Base-by-base conservation (phyloP, 148 eudicot species). In the Euryodendron excelsum region DNA sequence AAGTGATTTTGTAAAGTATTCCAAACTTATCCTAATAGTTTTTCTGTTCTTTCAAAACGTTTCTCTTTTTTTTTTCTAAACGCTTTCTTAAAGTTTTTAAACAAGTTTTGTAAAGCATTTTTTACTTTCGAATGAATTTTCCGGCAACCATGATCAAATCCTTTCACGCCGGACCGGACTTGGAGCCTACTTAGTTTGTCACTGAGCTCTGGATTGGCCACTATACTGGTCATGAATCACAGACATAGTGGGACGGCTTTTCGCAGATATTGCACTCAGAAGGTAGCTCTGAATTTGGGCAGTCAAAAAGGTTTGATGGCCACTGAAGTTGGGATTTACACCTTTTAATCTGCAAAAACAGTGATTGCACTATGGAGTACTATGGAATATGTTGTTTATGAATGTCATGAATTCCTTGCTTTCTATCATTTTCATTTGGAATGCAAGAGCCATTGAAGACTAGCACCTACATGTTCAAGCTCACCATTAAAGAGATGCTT, bases 251-350 rank as follows among this genome's bases (percentile, higher is more conserved):
- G n/a, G n/a, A 30, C 17, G 23, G 21, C 37, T 44, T 44, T 27
- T 64, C n/a, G n/a, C n/a, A n/a, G 30, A 34, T 39, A 14, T 27
- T 62, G 37, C 12, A 62, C 36, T 62, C 6, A 7, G 23, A 20
- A 64, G 33, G 20, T 63, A 12, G 66, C 25, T 62, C 66, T 18
- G 12, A 64, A 18, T 63, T 30, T 36, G 13, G 4, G 71, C 27
- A n/a, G 71, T 67, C 48, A 37, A 67, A 67, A 66, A 65, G 17
- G 61, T 11, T 66, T 66, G 45, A 66, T 36, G 70, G 70, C 72
- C 31, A 37, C 31, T 68, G n/a, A 30, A 50, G 59, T 28, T 34
- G 74, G 52, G 37, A 47, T 71, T n/a, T 30, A 30, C 39, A 71
- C 37, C 73, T 70, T 70, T 47, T 70, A 18, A 28, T 70, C 34